Conservation (phyloP, 345 rosid genomes). For the Linum usitatissimum region DNA sequence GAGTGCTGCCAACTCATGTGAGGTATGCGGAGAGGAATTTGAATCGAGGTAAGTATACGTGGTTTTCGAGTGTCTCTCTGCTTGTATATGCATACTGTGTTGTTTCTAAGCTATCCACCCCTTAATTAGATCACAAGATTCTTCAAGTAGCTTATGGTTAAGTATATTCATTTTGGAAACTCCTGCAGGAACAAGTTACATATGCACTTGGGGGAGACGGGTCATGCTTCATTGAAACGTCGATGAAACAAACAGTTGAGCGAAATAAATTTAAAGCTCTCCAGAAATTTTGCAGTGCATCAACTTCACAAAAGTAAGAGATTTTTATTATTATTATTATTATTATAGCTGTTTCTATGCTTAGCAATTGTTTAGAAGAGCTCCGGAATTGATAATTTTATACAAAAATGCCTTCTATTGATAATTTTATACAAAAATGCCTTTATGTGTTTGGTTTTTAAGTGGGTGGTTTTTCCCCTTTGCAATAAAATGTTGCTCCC, state of each 20-base stretch:
- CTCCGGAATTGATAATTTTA: too few species aligned
- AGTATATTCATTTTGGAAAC: background rate
- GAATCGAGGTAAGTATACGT: conserved; percentile 49
- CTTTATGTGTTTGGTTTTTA: too few species aligned
- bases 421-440: too few species aligned
- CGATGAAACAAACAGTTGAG: conserved; percentile 16
- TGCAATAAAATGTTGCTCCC: too few species aligned
- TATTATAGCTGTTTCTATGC: too few species aligned
- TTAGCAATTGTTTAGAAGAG: too few species aligned
- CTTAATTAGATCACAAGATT: background rate
- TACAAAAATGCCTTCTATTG: too few species aligned
- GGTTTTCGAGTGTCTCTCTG: background rate
- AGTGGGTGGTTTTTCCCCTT: too few species aligned
- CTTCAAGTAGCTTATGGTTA: background rate
- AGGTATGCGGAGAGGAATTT: conserved; percentile 73
- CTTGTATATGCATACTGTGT: background rate
- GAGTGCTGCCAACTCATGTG: conserved; percentile 41
- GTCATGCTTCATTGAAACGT: conserved; percentile 57
- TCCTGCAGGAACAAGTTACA: conserved; percentile 56
- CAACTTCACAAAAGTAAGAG: too few species aligned
- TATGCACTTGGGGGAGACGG: conserved; percentile 64
- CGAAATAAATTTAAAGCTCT: too few species aligned
- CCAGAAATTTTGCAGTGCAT: too few species aligned
- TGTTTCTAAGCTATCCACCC: background rate
- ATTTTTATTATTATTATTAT: too few species aligned